Evolutionary conservation across 768 basidiomycete genomes (phyloP), one percentile per base, ranked within the genome.

Genomic region (Suillus brevipes): DNA sequence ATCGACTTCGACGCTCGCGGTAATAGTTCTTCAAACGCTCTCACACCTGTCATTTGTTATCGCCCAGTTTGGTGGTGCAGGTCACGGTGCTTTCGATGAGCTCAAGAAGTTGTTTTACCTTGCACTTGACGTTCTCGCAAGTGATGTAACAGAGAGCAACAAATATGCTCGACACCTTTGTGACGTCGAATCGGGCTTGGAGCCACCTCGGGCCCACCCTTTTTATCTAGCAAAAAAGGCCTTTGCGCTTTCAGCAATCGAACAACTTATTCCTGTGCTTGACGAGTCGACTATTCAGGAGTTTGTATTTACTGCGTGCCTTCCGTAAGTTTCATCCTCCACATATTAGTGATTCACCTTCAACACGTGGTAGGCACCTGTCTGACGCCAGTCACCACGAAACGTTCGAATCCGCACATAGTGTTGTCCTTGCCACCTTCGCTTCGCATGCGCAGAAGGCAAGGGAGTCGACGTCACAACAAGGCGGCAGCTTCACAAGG

Each of bases 321-420:
- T 85, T 49, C 88, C 89, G 91, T 92, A 74, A 76, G 89, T 76
- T 38, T 57, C 38, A 47, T 55, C 42, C 64, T 65, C 50, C 55
- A 57, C 60, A 36, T 20, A 38, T 4, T 18, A 43, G 25, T 37
- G 36, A 38, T 40, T 58, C 36, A 63, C 45, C 38, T 55, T 47
- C 28, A 47, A 47, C 64, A 42, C 25, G 34, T 52, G 55, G 49
- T 69, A 93, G 92, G 20, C 84, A 89, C 72, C 80, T 94, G 36
- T 81, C 79, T 61, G 83, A 88, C 64, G 68, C 86, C 2, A 64
- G 63, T 16, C 81, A 91, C 67, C 86, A 90, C 40, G 90, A 94
- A 67, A 87, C 87, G n/a, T 95, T 87, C 69, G 94, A 96, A 74
- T 90, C 92, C 0, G 87, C 93, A 1, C 94, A 95, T 73, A 95